Percentiles rank a stretch among this genome's conserved stretches.
Evolutionary conservation across 2,329 filamentous ascomycete species (phyloP).

Genomic region (Fusarium oxysporum): DNA sequence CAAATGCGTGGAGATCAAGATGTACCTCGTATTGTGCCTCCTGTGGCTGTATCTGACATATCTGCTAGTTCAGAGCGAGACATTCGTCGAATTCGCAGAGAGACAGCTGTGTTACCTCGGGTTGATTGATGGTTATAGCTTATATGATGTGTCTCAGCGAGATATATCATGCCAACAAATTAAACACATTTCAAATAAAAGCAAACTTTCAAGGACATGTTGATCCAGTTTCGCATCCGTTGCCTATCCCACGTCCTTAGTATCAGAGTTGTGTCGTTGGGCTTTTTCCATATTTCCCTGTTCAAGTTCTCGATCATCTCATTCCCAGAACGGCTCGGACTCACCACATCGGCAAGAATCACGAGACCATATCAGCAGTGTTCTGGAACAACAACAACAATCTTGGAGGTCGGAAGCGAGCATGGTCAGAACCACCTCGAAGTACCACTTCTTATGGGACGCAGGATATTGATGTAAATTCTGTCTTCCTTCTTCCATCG

Average conservation of each 20-base stretch:
- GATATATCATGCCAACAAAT: not conserved
- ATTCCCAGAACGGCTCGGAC: not conserved
- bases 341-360: no score
- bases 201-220: not conserved
- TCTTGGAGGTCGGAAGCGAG: not conserved
- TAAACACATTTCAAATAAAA: not conserved
- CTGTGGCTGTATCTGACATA: not conserved
- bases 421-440: not conserved
- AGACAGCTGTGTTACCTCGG: not conserved
- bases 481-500: no score
- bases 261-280: not conserved
- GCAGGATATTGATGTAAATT: not conserved
- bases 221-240: not conserved
- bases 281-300: not conserved
- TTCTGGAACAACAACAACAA: not conserved
- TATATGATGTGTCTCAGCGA: not conserved
- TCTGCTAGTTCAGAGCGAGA: not conserved
- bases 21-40: not conserved
- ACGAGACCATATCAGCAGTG: not conserved
- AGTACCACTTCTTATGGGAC: no score
- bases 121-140: not conserved
- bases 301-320: not conserved
- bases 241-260: not conserved
- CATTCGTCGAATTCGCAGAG: not conserved
- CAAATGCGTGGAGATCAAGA: not conserved